Base-by-base conservation (phyloP, 768 basidiomycete genomes). In the Butyriboletus loyo region DNA sequence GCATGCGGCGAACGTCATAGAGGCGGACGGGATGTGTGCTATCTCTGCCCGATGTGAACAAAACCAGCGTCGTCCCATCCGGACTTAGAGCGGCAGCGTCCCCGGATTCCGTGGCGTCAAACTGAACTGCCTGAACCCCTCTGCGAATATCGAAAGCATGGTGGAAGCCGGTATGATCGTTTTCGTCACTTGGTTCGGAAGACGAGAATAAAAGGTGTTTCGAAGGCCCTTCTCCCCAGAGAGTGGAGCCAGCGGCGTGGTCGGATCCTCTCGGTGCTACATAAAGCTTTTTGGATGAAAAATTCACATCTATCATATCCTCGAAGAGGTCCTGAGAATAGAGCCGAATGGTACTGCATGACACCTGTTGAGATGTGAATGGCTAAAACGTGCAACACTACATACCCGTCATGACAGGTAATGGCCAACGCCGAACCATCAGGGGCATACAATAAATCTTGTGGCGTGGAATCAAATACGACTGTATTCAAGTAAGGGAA, bases 61-160 rank as follows among this genome's bases (percentile, higher is more conserved):
- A 50, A 14, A 61, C 72, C 7, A 72, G 60, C 7, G 49, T 66
- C 27, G 59, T 36, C 58, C 84, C 84, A 48, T 72, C 64, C 11
- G 75, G 59, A 51, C 78, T 72, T 4, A 85, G 31, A 7, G 74
- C 66, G 21, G 84, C 63, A 11, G 73, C 72, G 60, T 86, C 84
- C 35, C 85, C 85, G 4, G 77, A 74, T 57, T 81, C 82, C 1
- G 58, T 48, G 2, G 77, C 75, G 47, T 78, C 73, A 35, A 86
- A 73, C 7, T 61, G 50, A 50, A 75, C 70, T 1, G 60, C 46
- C 4, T 50, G 44, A 36, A 39, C 61, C 7, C 61, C 52, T 34
- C 38, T 64, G 17, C 46, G 52, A 2, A 73, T 55, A 60, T 86
- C 82, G 46, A 82, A 80, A 5, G 72, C 79, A 37, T 70, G 74